Percentiles rank a stretch among this genome's conserved stretches.
Conservation (phyloP, 176 grass and related monocot genomes). For the Otatea glauca region DNA sequence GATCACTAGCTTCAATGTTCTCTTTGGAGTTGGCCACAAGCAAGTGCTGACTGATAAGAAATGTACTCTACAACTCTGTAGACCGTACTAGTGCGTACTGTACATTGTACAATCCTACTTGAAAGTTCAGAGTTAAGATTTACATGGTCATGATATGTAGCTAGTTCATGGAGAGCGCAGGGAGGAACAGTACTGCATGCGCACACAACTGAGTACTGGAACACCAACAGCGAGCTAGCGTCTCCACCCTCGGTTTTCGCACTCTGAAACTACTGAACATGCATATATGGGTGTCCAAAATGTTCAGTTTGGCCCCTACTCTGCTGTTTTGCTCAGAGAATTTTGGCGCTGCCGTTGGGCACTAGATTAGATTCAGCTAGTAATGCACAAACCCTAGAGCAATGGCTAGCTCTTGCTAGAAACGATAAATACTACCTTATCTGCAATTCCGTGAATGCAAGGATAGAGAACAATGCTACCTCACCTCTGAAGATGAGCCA, state of each 20-base stretch:
- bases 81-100: no score
- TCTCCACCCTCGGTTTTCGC: not conserved
- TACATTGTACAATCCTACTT: no score
- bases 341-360: not conserved
- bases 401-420: no score
- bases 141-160: no score
- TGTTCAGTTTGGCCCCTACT: slow-evolving; percentile 23
- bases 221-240: not conserved
- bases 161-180: no score
- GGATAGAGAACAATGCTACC: not conserved
- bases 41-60: not conserved
- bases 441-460: not conserved
- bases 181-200: not conserved
- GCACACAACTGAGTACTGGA: not conserved
- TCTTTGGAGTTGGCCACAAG: not conserved
- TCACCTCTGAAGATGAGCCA: slow-evolving; percentile 17
- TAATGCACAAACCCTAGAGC: not conserved
- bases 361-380: not conserved
- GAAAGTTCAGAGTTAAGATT: no score
- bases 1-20: no score
- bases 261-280: not conserved
- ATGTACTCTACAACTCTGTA: no score
- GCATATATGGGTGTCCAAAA: not conserved
- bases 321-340: slow-evolving; percentile 7
- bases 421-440: not conserved